Evolutionary conservation across 257 asterid species (phyloP).

Genomic region (Nicotiana knightiana): DNA sequence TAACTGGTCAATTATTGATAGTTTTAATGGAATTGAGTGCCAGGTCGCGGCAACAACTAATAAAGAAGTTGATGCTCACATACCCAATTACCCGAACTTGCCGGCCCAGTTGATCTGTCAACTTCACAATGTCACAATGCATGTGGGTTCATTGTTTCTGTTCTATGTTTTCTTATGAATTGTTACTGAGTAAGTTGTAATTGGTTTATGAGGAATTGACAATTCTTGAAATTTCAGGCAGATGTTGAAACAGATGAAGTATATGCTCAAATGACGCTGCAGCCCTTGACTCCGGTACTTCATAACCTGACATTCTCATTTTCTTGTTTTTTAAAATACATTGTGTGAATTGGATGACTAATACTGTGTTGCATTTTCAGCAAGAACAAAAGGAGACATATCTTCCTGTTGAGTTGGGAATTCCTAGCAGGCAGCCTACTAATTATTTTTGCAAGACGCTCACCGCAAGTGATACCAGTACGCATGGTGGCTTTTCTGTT

Average conservation of each 20-base stretch:
- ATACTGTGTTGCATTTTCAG: constrained; percentile 31
- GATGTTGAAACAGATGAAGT: constrained; percentile 98
- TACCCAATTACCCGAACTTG: constrained; percentile 92
- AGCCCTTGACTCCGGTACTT: constrained; percentile 79
- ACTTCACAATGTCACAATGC: constrained; percentile 97
- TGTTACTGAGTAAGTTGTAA: constrained; percentile 9
- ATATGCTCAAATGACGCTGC: constrained; percentile 95
- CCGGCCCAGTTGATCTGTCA: constrained; percentile 91
- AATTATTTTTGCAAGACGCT: constrained; percentile 95
- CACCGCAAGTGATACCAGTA: constrained; percentile 96
- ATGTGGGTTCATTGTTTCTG: constrained; percentile 48
- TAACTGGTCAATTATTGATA: constrained; percentile 8
- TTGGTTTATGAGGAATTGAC: constrained; percentile 5
- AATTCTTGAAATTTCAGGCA: constrained; percentile 59
- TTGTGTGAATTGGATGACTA: constrained; percentile 3
- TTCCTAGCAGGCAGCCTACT: constrained; percentile 83
- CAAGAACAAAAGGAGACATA: constrained; percentile 91
- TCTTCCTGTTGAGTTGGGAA: constrained; percentile 88
- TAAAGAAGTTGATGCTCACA: constrained; percentile 87
- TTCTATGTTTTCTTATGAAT: constrained; percentile 8
- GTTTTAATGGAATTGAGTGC: constrained; percentile 20
- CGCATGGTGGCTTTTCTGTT: constrained; percentile 99
- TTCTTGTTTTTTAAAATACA: neutral
- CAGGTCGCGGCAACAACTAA: constrained; percentile 95
- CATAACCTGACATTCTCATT: neutral